These are phyloP conservation scores for Phytophthora quininea DNA, from an alignment of 352 stramenopile species.

Conservation along the genomic window DNA sequence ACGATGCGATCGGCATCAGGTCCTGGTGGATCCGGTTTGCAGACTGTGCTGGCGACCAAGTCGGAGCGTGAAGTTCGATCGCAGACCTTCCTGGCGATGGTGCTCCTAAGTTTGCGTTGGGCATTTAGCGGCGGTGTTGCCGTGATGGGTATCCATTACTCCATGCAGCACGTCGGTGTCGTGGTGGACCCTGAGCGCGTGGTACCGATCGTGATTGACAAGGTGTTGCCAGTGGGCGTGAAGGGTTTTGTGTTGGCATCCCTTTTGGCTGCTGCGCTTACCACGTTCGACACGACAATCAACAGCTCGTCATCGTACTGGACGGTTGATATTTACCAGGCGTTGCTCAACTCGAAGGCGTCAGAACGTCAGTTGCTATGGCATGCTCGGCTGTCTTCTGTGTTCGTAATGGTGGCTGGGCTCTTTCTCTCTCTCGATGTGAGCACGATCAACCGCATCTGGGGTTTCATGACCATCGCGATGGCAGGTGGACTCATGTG, in stretches of 20 bases:
- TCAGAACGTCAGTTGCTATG: slow-evolving; percentile 65
- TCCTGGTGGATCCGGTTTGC: slow-evolving; percentile 66
- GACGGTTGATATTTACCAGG: slow-evolving; percentile 85
- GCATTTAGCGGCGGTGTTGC: slow-evolving; percentile 77
- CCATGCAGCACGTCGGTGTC: slow-evolving; percentile 39
- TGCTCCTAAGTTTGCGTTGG: slow-evolving; percentile 75
- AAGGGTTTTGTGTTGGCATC: slow-evolving; percentile 78
- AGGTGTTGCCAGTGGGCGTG: slow-evolving; percentile 66
- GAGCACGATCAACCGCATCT: slow-evolving; percentile 80
- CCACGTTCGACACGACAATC: slow-evolving; percentile 84
- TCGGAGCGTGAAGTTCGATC: slow-evolving; percentile 79
- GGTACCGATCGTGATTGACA: slow-evolving; percentile 77
- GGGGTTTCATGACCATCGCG: slow-evolving; percentile 82
- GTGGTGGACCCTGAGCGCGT: slow-evolving; percentile 76
- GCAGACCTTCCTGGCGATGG: slow-evolving; percentile 79
- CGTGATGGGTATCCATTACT: slow-evolving; percentile 77
- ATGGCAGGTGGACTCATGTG: slow-evolving; percentile 60
- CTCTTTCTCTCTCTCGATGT: slow-evolving; percentile 72
- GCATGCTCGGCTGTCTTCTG: slow-evolving; percentile 64
- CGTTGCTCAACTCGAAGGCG: slow-evolving; percentile 63
- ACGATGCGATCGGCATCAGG: slow-evolving; percentile 74
- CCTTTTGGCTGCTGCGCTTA: slow-evolving; percentile 72
- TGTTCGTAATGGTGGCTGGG: slow-evolving; percentile 63
- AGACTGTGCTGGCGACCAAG: slow-evolving; percentile 80
- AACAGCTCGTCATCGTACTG: slow-evolving; percentile 82